These are phyloP conservation scores for Penicillium goetzii DNA, from an alignment of 495 filamentous ascomycete species.

Conservation along the genomic window DNA sequence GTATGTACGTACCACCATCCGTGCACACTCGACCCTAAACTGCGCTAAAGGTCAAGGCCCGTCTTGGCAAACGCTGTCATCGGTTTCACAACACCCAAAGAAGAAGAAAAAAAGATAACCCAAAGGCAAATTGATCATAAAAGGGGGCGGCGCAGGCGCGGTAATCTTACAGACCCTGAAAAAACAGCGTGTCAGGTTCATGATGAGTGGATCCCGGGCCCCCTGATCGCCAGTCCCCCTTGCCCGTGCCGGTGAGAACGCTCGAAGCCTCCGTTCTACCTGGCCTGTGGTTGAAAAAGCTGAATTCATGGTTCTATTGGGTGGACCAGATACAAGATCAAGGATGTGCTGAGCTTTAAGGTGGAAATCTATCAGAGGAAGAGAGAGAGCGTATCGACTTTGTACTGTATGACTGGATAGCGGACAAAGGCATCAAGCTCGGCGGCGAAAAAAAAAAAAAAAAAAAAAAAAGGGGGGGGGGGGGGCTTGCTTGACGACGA, in stretches of 20 bases:
- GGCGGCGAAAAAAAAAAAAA: slow-evolving; percentile 1
- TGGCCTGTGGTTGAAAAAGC: neutral
- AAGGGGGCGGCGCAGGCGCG: slow-evolving; percentile 8
- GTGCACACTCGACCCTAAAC: neutral
- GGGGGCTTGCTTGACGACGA: neutral
- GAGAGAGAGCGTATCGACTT: neutral
- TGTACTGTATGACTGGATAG: neutral
- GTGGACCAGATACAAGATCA: neutral
- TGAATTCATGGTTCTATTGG: neutral
- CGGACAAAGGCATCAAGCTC: neutral
- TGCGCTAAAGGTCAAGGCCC: neutral
- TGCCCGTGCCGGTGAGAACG: slow-evolving; percentile 4
- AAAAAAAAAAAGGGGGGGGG: too few species aligned
- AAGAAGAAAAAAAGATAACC: neutral
- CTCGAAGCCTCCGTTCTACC: neutral
- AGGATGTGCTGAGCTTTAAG: neutral
- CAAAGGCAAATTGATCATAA: neutral
- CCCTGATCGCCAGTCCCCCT: slow-evolving; percentile 27
- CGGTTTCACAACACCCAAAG: neutral
- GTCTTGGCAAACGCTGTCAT: slow-evolving; percentile 9
- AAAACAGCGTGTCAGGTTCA: slow-evolving; percentile 18
- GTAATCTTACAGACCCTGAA: slow-evolving; percentile 30
- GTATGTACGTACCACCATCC: neutral
- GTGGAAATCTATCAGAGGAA: neutral
- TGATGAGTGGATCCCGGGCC: slow-evolving; percentile 15